Evolutionary conservation across 78 protist species (phyloP).

Genomic region (Anaeramoeba ignava): DNA sequence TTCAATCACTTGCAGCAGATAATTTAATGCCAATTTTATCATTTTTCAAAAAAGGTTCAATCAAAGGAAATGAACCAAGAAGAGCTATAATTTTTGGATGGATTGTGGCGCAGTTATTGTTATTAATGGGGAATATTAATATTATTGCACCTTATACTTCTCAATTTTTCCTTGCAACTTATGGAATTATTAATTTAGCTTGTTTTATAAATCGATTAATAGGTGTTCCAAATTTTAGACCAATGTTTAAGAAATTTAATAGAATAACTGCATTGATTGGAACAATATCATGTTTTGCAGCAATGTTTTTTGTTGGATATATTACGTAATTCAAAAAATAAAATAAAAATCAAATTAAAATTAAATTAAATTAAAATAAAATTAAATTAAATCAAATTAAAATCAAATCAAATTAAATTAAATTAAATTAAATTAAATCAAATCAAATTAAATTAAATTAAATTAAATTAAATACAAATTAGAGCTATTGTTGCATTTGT

Average conservation of each 20-base stretch:
- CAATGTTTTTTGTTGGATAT: no score
- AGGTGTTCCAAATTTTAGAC: conserved; percentile 44
- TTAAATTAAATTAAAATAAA: no score
- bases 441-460: no score
- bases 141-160: conserved; percentile 52
- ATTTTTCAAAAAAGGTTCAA: not conserved
- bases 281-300: conserved; percentile 16
- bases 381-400: no score
- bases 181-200: conserved; percentile 49
- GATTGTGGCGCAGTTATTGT: conserved; percentile 8
- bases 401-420: no score
- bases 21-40: conserved; percentile 22
- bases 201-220: not conserved
- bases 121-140: conserved; percentile 36
- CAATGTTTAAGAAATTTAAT: conserved; percentile 25
- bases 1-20: conserved; percentile 45
- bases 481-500: conserved; percentile 1
- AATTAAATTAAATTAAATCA: no score
- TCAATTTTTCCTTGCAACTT: conserved; percentile 36
- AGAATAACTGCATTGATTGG: conserved; percentile 33
- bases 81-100: conserved; percentile 23
- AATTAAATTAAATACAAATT: no score
- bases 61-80: conserved; percentile 30
- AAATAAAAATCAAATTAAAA: no score
- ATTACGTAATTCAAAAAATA: no score